phyloP scores from a whole-genome alignment of 441 rosid genomes.

The Eruca vesicaria region DNA sequence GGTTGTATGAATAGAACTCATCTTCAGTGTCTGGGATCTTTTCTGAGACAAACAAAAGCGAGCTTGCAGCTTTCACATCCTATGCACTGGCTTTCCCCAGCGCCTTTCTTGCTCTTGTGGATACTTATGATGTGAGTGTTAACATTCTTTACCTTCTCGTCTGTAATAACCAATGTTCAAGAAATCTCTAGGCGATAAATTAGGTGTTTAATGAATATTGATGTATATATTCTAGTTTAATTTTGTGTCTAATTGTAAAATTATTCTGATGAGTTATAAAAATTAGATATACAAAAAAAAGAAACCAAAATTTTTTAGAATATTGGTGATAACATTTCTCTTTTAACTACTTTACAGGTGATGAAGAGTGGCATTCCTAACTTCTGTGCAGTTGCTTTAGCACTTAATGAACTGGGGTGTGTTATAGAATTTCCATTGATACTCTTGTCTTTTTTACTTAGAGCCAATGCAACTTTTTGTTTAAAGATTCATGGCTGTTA shows the following conservation, averaged over 20 bases:
- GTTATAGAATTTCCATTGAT: conserved; percentile 7
- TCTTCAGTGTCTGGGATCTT: conserved; percentile 50
- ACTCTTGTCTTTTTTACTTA: background rate
- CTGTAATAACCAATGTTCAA: background rate
- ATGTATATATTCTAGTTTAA: too few relatives aligned
- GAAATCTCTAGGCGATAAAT: too few relatives aligned
- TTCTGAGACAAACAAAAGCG: conserved; percentile 91
- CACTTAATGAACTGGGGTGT: conserved; percentile 77
- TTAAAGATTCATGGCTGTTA: background rate
- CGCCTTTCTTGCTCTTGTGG: conserved; percentile 82
- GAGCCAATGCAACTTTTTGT: background rate
- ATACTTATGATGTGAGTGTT: conserved; percentile 81
- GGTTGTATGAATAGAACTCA: conserved; percentile 49
- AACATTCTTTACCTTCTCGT: background rate
- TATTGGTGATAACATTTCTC: background rate
- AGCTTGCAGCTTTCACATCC: conserved; percentile 86
- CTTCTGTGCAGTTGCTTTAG: conserved; percentile 86
- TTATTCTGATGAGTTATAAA: too few relatives aligned
- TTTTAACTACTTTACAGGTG: conserved; percentile 40
- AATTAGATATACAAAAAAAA: too few relatives aligned
- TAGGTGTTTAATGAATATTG: too few relatives aligned
- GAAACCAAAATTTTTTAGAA: too few relatives aligned
- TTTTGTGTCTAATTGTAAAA: too few relatives aligned
- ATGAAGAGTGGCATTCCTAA: conserved; percentile 88
- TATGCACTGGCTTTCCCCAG: conserved; percentile 91